Base-by-base conservation (phyloP, 305 asterid species). In the Plantago lanceolata region DNA sequence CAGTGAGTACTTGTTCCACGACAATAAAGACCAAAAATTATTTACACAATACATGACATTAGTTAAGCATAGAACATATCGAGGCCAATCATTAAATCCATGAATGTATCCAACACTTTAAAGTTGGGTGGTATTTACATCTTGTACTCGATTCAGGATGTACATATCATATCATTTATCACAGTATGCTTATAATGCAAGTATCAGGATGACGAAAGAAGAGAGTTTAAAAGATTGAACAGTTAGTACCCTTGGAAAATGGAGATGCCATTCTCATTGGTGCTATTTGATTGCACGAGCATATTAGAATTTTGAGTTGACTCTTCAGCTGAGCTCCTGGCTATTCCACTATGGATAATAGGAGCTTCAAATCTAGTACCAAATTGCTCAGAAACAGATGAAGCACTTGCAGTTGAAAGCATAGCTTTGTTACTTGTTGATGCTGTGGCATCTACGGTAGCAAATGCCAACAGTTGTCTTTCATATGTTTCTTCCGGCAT, bases 181-280 rank as follows among this genome's bases (percentile, higher is more conserved):
- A n/a, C n/a, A n/a, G n/a, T n/a, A n/a, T n/a, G n/a, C n/a, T n/a
- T n/a, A n/a, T n/a, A n/a, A n/a, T n/a, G n/a, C n/a, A 2, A 53
- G 57, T 35, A 47, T 28, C 52, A 60, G 40, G 60, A 53, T 31
- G 24, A n/a, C 43, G 8, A 8, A 35, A 35, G 43, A 8, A 0
- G 43, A 29, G 8, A 35, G 8, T 12, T 35, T 35, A 35, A 35
- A 5, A 37, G 45, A 37, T 37, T 8, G 66, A 71, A 43, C 21
- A 62, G 54, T 43, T 31, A 70, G 63, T 88, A 93, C 99, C 97
- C 89, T 76, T 93, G 96, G 63, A 93, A 93, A 53, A 93, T 72
- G 55, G 90, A 66, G 61, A 80, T 67, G 64, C 94, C 88, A 68
- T 78, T 87, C 74, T 49, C 83, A 69, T 74, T 85, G 74, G 82